These are phyloP conservation scores for Aspergillus coremiiformis DNA, from an alignment of 495 filamentous ascomycete species.

Conservation along the genomic window DNA sequence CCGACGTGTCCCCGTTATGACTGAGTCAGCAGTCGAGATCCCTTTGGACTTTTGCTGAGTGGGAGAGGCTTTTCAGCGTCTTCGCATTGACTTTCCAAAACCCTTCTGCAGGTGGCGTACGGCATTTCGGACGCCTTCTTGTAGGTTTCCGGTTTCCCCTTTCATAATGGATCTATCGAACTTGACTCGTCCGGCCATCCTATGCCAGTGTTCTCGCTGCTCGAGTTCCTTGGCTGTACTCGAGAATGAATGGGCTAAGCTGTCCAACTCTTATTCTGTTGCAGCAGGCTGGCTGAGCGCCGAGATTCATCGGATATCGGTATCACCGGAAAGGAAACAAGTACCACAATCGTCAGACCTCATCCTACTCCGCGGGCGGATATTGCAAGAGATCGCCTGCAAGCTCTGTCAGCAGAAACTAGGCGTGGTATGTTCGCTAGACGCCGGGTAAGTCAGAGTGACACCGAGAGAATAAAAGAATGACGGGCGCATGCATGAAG, in stretches of 20 bases:
- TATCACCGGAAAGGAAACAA: constrained; percentile 36
- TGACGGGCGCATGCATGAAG: neutral
- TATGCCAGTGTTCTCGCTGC: constrained; percentile 38
- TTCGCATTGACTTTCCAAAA: constrained; percentile 10
- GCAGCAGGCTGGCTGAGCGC: constrained; percentile 40
- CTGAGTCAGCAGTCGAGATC: constrained; percentile 28
- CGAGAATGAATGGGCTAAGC: constrained; percentile 43
- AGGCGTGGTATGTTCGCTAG: constrained; percentile 31
- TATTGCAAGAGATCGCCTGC: constrained; percentile 37
- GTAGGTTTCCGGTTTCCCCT: neutral
- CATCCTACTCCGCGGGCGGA: constrained; percentile 33
- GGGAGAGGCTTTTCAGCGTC: neutral
- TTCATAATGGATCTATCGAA: constrained; percentile 33
- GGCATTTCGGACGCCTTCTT: neutral
- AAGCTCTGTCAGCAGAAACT: constrained; percentile 42
- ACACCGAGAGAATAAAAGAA: neutral
- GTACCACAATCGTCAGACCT: constrained; percentile 38
- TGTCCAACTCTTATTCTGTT: constrained; percentile 38
- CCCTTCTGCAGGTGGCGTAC: constrained; percentile 3
- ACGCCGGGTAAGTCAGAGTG: constrained; percentile 33
- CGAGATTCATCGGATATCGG: constrained; percentile 36
- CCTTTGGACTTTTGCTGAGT: constrained; percentile 18
- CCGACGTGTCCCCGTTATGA: constrained; percentile 10
- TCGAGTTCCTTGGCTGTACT: constrained; percentile 41
- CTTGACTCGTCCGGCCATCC: constrained; percentile 35